Base-by-base conservation (phyloP, 225 moss, liverwort and hornwort genomes). In the Pseudisothecium myosuroides region DNA sequence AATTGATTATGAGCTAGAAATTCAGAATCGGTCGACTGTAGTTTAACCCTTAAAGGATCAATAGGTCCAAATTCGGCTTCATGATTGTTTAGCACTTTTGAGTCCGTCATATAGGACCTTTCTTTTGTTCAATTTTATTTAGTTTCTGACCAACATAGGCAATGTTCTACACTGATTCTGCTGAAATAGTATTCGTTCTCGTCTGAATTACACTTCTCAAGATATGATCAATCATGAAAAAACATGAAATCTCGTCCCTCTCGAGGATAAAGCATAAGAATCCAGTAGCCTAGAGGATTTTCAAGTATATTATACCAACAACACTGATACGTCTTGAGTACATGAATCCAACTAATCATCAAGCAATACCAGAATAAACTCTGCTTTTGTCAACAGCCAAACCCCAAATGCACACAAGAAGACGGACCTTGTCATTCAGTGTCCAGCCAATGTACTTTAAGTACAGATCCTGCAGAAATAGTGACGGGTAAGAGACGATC, bases 401-500 rank as follows among this genome's bases (percentile, higher is more conserved):
- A 74, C 5, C 59, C 36, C 85, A 47, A 47, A 85, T 59, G 59
- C 85, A 67, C 68, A 31, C 29, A 71, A 14, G 84, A 85, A 60
- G 60, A 89, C 84, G n/a, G 93, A 98, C 98, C 98, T 97, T 97
- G 89, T 99, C 99, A 90, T 99, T 96, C 87, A 99, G 89, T 60
- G 99, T 97, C 96, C 96, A 99, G 87, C 97, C 99, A 90, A 99
- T 90, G 88, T 99, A 99, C 87, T 99, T 99, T 90, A 99, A 88
- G 87, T 99, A 99, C 88, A 97, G 95, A 81, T 99, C 99, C 92
- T 97, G 97, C 50, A 99, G 97, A 90, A 99, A 97, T 90, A 99
- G 88, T 72, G 99, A 97, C 52, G 99, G 99, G 88, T 99, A 99
- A 36, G 95, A 94, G 79, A 93, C 94, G 77, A 99, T 96, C 99